phyloP scores from a whole-genome alignment of 495 filamentous ascomycete genomes.

The Daldinia decipiens region DNA sequence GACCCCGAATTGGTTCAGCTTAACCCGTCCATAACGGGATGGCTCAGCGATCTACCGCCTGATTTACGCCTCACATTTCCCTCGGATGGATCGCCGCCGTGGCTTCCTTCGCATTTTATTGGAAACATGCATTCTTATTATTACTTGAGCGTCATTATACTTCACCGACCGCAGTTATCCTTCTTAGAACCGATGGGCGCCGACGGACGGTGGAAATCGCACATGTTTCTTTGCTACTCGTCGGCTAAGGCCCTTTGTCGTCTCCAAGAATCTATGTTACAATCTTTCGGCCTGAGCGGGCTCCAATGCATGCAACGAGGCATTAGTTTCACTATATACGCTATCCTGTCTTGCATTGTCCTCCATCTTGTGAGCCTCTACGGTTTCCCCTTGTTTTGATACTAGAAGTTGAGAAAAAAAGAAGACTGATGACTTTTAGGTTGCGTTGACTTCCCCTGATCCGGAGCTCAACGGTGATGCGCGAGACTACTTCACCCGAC shows the following conservation, averaged over 20 bases:
- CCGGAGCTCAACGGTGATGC: slow-evolving; percentile 87
- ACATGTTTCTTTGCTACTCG: slow-evolving; percentile 86
- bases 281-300: slow-evolving; percentile 80
- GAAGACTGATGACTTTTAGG: slow-evolving; percentile 58
- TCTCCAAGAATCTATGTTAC: slow-evolving; percentile 86
- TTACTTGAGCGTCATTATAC: slow-evolving; percentile 85
- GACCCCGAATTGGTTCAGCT: slow-evolving; percentile 85
- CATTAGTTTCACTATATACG: slow-evolving; percentile 95
- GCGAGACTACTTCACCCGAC: slow-evolving; percentile 89
- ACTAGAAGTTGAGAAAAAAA: background rate
- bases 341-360: slow-evolving; percentile 91
- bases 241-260: slow-evolving; percentile 90
- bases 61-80: slow-evolving; percentile 85
- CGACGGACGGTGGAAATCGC: slow-evolving; percentile 84
- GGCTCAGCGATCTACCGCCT: slow-evolving; percentile 79
- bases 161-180: slow-evolving; percentile 87
- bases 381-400: slow-evolving; percentile 1
- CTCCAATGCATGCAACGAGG: slow-evolving; percentile 93
- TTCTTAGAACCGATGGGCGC: slow-evolving; percentile 76
- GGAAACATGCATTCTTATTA: slow-evolving; percentile 95
- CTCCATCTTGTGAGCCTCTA: slow-evolving; percentile 81
- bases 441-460: slow-evolving; percentile 93
- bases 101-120: slow-evolving; percentile 88
- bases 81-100: slow-evolving; percentile 80
- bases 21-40: slow-evolving; percentile 76